Evolutionary conservation across 805 yeast genomes (phyloP), one percentile per base, ranked within the genome.

Genomic region (Wickerhamomyces chambardii): DNA sequence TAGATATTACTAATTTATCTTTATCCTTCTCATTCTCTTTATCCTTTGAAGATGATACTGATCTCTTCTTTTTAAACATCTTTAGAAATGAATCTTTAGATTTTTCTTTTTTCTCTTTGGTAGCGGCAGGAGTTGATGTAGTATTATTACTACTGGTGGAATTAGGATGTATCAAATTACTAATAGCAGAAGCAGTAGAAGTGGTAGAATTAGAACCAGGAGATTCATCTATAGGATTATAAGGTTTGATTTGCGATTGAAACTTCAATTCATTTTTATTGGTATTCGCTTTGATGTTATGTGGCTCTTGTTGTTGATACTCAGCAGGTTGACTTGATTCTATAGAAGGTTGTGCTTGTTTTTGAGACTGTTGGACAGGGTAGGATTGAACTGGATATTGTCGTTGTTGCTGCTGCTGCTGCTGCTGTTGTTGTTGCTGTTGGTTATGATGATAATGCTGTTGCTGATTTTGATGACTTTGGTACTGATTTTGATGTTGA

Each of bases 1-100:
- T 24, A 11, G 27, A 24, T 24, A 24, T 5, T 24, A n/a, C 9
- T 11, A 24, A 14, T 12, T 14, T 24, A n/a, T n/a, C n/a, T 14
- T 24, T 24, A 12, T 24, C 27, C 3, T 7, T 19, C 22, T 19
- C n/a, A n/a, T n/a, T 19, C 10, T 24, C 27, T 24, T 24, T 24
- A 8, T 24, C 11, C n/a, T 24, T 24, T 24, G 9, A n/a, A 14
- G 27, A 24, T 12, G 27, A 36, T n/a, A n/a, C n/a, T 4, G 52
- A 43, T 27, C 50, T 41, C 29, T 46, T 49, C 52, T 39, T 49
- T 31, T 49, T 49, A 41, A 51, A 51, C 38, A 49, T 34, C 30
- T 44, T 51, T 16, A 51, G 28, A 27, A 51, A 46, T 7, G 48
- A 53, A 4, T 51, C 45, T 35, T 46, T 48, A 3, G 47, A 43